phyloP scores from a whole-genome alignment of 495 filamentous ascomycete genomes.

The Glonium stellatum region DNA sequence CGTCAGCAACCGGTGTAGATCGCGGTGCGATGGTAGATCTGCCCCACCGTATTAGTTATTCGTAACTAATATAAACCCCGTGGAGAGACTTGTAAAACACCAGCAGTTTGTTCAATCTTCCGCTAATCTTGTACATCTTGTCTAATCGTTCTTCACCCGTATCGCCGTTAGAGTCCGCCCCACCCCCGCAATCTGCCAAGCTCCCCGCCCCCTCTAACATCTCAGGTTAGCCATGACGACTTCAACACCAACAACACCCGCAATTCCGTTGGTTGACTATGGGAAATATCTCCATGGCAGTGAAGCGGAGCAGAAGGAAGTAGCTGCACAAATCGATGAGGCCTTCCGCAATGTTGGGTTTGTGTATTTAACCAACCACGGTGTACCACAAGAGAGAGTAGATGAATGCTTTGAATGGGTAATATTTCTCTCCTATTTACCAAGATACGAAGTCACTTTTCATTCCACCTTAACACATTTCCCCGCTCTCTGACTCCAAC shows the following conservation, averaged over 20 bases:
- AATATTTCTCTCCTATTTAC: neutral
- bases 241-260: neutral
- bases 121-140: too few species aligned
- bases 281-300: constrained; percentile 15
- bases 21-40: too few species aligned
- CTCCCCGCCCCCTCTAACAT: neutral
- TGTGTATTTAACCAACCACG: constrained; percentile 28
- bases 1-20: too few species aligned
- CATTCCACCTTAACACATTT: neutral
- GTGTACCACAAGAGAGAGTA: constrained; percentile 16
- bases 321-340: constrained; percentile 18
- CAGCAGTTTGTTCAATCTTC: too few species aligned
- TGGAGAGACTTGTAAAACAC: too few species aligned
- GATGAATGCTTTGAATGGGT: constrained; percentile 28
- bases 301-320: constrained; percentile 8
- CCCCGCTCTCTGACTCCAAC: neutral
- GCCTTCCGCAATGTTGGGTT: constrained; percentile 27
- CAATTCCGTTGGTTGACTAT: constrained; percentile 30
- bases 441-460: neutral
- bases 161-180: neutral
- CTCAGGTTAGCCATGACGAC: neutral
- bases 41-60: too few species aligned
- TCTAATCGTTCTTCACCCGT: neutral
- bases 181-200: neutral
- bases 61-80: too few species aligned